Evolutionary conservation across 2,329 filamentous ascomycete species (phyloP), one percentile per base, ranked within the genome.

Genomic region (Tolypocladium guangdongense): DNA sequence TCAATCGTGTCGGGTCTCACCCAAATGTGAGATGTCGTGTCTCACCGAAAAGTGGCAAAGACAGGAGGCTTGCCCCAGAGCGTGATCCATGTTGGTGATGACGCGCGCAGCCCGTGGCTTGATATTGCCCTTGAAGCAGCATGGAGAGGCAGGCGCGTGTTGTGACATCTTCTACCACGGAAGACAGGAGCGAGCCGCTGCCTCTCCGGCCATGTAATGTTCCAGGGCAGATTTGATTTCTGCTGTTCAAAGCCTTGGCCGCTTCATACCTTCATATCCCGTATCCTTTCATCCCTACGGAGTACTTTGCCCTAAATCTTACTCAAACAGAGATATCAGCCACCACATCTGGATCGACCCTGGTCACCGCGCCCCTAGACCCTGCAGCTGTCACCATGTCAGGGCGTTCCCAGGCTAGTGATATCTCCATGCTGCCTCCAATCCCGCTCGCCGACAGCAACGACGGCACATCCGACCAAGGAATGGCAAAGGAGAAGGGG

Each of bases 391-490:
- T 45, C 10, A 38, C 47, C 54, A 59, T 59, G 56, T 52, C 58
- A 18, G 53, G 55, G 22, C 46, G 41, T 30, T 14, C 24, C 49
- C 52, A 52, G 47, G n/a, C 49, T 36, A 35, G n/a, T 4, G 53
- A 52, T 11, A 47, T 56, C 39, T 53, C 57, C 24, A 52, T 52
- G 7, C 48, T 57, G 18, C 54, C 58, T n/a, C 55, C 55, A 30
- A 48, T 57, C 8, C 51, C 53, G 11, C 32, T 53, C 7, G 47
- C 24, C 10, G 18, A 38, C 51, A 4, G 39, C 20, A 39, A 16
- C 10, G 30, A 52, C 41, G 20, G 36, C 20, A 10, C 11, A 5
- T 27, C 47, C 7, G 20, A 52, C 6, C 22, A 32, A 2, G 11
- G 6, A 6, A 16, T 33, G 22, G 24, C 33, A 11, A 14, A 27